Percentiles rank a stretch among this genome's conserved stretches.
Conservation (phyloP, 2,329 filamentous ascomycete species). For the Macroventuria anomochaeta region DNA sequence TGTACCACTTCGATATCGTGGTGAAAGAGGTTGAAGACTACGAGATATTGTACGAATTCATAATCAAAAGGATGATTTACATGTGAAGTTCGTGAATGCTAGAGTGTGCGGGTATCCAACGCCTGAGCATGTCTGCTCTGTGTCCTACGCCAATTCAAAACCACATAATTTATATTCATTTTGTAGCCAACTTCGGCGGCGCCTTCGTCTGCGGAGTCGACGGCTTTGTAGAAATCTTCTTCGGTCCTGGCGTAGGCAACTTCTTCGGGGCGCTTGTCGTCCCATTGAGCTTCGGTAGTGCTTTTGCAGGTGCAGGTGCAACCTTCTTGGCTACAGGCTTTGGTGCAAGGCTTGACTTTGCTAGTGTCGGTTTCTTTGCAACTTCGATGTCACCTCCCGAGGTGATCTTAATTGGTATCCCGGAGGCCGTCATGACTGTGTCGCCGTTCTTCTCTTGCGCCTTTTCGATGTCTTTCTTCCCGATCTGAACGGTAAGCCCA, state of each 20-base stretch:
- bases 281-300: constrained; percentile 3
- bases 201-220: background rate
- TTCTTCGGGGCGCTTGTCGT: constrained; percentile 9
- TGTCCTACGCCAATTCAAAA: constrained; percentile 2
- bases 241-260: background rate
- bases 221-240: background rate
- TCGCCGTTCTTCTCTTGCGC: constrained; percentile 37
- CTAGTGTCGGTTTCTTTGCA: constrained; percentile 20
- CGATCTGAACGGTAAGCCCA: constrained; percentile 40
- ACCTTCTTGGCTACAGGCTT: constrained; percentile 16
- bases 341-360: background rate
- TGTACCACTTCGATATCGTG: background rate
- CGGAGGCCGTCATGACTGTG: constrained; percentile 38
- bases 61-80: background rate
- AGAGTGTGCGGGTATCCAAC: constrained; percentile 15
- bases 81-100: background rate
- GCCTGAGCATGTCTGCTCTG: constrained; percentile 8
- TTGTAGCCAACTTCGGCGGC: constrained; percentile 5
- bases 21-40: no score
- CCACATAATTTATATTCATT: background rate
- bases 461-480: constrained; percentile 42
- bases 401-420: constrained; percentile 44
- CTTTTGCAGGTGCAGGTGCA: constrained; percentile 2
- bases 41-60: no score
- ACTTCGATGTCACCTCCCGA: constrained; percentile 34